Evolutionary conservation across 164 flowering plant genomes (phyloP), one percentile per base, ranked within the genome.

Genomic region (Annona squamosa): DNA sequence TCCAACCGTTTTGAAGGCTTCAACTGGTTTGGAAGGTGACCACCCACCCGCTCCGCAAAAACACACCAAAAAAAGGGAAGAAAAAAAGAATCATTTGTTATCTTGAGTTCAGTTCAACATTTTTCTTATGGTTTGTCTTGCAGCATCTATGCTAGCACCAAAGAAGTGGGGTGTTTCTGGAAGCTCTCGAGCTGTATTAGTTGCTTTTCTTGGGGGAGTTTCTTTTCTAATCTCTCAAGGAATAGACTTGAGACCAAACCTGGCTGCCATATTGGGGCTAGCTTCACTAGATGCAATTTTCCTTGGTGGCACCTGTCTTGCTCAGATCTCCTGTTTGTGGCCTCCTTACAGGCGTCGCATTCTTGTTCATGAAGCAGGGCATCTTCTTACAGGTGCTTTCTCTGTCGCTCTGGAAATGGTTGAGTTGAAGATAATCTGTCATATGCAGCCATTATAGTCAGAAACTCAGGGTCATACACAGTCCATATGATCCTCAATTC

Each of bases 321-420:
- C 99, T 69, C 93, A 87, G 80, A 89, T 94, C 26, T 91, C 97
- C 72, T 86, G 95, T 79, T 85, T 84, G 71, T 94, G 99, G 99
- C 99, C 99, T 70, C 99, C 99, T 63, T 78, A 82, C 73, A 90
- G 83, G 82, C 95, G 94, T 16, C 86, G 97, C 46, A 88, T 94
- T 78, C 82, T 94, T 52, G 97, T 94, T 75, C 99, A 94, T 81
- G 99, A 94, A 89, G 99, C 99, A 52, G 97, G 99, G 42, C 99
- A 94, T 85, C 89, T 94, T 74, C 84, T 94, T 64, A 84, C 87
- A 10, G 99, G 99, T 87, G 82, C 63, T 68, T 66, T 37, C 3
- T 72, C 3, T 67, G 65, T 43, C 45, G 1, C 43, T 68, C 46
- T 52, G 5, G 19, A 66, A 42, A 66, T 41, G 9, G 18, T 37